phyloP scores from a whole-genome alignment of 2,329 filamentous ascomycete species.

The Fonsecaea pedrosoi region DNA sequence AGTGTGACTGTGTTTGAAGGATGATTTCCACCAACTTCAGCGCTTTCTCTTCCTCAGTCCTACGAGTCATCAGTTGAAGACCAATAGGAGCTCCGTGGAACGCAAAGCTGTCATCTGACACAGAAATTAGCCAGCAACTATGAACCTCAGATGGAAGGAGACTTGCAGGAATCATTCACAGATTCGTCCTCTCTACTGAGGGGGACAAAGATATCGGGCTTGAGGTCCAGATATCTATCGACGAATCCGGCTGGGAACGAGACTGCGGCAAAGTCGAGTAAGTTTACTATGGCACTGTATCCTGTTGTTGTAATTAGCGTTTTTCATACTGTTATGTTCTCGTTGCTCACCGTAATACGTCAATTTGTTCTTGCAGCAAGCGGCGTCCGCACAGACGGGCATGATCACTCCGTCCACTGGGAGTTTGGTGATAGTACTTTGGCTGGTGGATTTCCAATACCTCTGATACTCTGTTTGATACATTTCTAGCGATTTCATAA shows the following conservation, averaged over 20 bases:
- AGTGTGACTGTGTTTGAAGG: constrained; percentile 18
- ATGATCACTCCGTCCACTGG: constrained; percentile 63
- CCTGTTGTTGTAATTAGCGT: constrained; percentile 44
- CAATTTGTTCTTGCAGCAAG: constrained; percentile 27
- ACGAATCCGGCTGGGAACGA: constrained; percentile 48
- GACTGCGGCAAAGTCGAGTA: constrained; percentile 66
- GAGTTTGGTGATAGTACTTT: constrained; percentile 32
- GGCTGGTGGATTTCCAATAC: constrained; percentile 47
- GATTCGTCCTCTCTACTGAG: constrained; percentile 42
- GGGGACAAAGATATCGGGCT: constrained; percentile 39
- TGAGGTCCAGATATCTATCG: constrained; percentile 19
- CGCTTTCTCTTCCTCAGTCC: constrained; percentile 63
- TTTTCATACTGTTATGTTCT: neutral
- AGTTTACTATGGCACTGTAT: constrained; percentile 68
- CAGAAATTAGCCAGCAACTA: neutral
- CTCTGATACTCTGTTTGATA: constrained; percentile 23
- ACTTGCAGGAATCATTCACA: constrained; percentile 20
- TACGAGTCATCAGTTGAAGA: constrained; percentile 61
- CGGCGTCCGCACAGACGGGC: constrained; percentile 64
- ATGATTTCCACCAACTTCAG: constrained; percentile 53
- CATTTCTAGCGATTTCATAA: constrained; percentile 12
- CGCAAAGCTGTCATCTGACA: constrained; percentile 52
- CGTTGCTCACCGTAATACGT: constrained; percentile 27
- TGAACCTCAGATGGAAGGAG: neutral
- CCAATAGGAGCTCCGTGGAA: constrained; percentile 57